phyloP scores from a whole-genome alignment of 1,284 basidiomycete genomes.

The Ustilago loliicola region DNA sequence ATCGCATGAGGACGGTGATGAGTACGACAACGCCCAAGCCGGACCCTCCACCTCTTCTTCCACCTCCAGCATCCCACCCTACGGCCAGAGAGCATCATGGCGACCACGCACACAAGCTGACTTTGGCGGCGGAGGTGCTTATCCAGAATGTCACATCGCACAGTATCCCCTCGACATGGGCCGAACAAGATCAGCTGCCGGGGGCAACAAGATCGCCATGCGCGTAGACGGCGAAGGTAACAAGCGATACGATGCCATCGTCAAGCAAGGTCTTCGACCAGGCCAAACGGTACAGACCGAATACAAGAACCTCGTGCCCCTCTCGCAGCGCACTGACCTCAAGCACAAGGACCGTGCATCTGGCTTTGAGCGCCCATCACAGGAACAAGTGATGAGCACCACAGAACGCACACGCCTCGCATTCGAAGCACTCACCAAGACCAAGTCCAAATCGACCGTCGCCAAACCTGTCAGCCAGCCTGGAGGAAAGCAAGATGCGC shows the following conservation, averaged over 20 bases:
- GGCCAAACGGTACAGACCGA: slow-evolving; percentile 91
- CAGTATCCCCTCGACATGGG: slow-evolving; percentile 98
- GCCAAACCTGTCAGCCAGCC: slow-evolving; percentile 73
- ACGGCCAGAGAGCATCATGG: slow-evolving; percentile 89
- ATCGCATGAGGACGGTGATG: slow-evolving; percentile 18
- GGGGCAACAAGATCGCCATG: slow-evolving; percentile 80
- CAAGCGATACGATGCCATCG: slow-evolving; percentile 96
- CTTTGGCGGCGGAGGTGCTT: slow-evolving; percentile 93
- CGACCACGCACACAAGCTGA: slow-evolving; percentile 84
- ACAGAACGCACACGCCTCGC: slow-evolving; percentile 90
- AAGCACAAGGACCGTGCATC: slow-evolving; percentile 76
- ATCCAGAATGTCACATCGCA: slow-evolving; percentile 96
- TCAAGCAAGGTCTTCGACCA: slow-evolving; percentile 88
- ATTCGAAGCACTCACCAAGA: slow-evolving; percentile 90
- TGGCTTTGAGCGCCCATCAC: slow-evolving; percentile 88
- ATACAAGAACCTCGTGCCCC: slow-evolving; percentile 96
- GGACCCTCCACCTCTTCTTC: slow-evolving; percentile 32
- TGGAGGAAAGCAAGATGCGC: slow-evolving; percentile 58
- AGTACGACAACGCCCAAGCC: slow-evolving; percentile 25
- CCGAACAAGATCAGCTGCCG: slow-evolving; percentile 77
- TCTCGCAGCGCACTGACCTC: slow-evolving; percentile 85
- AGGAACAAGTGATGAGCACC: slow-evolving; percentile 87
- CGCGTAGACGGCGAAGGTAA: slow-evolving; percentile 97
- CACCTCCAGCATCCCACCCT: slow-evolving; percentile 76
- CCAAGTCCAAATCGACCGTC: slow-evolving; percentile 96